Evolutionary conservation across 495 filamentous ascomycete genomes (phyloP).

Genomic region (Xeromyces bisporus): DNA sequence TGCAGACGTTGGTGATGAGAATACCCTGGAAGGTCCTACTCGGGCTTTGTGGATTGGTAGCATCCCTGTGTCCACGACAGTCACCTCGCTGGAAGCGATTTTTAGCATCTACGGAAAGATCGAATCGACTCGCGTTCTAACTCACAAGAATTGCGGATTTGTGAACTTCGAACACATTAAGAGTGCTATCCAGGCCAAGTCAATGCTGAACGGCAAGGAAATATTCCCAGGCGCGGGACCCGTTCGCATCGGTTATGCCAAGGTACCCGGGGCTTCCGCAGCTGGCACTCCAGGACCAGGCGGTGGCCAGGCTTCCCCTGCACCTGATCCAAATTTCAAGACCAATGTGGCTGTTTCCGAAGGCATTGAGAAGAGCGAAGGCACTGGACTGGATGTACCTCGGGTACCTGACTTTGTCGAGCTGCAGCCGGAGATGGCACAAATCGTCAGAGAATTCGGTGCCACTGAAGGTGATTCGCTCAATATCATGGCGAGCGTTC

Average conservation of each 20-base stretch:
- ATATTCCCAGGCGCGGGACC: slow-evolving; percentile 95
- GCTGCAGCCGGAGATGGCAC: slow-evolving; percentile 62
- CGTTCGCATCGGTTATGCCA: slow-evolving; percentile 90
- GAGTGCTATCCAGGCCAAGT: slow-evolving; percentile 76
- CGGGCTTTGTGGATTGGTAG: slow-evolving; percentile 93
- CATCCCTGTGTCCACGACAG: slow-evolving; percentile 92
- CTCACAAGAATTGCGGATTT: slow-evolving; percentile 98
- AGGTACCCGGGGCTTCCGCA: slow-evolving; percentile 73
- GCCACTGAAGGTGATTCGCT: slow-evolving; percentile 63
- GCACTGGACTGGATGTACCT: slow-evolving; percentile 32
- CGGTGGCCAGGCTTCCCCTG: slow-evolving; percentile 75
- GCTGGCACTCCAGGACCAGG: slow-evolving; percentile 69
- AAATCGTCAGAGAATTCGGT: slow-evolving; percentile 80
- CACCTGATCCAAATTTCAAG: slow-evolving; percentile 55
- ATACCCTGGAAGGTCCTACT: slow-evolving; percentile 75
- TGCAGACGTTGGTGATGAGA: slow-evolving; percentile 41
- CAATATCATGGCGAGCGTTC: slow-evolving; percentile 56
- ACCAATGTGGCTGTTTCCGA: slow-evolving; percentile 13
- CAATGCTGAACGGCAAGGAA: slow-evolving; percentile 82
- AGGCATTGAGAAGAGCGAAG: slow-evolving; percentile 20
- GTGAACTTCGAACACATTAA: slow-evolving; percentile 89
- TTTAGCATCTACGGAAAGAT: slow-evolving; percentile 84
- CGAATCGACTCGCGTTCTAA: slow-evolving; percentile 80
- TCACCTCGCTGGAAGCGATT: slow-evolving; percentile 80
- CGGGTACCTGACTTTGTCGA: slow-evolving; percentile 57